Conservation (phyloP, 805 yeast genomes). For the Pichia californica region DNA sequence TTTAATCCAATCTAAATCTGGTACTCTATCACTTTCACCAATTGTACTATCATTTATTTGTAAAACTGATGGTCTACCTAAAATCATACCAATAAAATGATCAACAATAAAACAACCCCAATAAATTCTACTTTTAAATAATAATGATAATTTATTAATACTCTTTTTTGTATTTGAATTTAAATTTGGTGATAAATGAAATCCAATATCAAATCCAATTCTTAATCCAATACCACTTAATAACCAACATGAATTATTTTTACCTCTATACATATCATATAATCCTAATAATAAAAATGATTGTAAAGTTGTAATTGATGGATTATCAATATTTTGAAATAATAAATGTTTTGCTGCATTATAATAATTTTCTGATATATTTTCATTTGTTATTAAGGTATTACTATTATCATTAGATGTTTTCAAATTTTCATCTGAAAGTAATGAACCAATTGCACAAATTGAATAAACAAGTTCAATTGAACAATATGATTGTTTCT, state of each 20-base stretch:
- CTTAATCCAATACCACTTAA: slow-evolving; percentile 55
- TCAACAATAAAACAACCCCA: slow-evolving; percentile 67
- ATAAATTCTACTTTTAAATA: slow-evolving; percentile 52
- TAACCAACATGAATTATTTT: slow-evolving; percentile 57
- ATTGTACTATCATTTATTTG: slow-evolving; percentile 54
- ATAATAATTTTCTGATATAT: slow-evolving; percentile 38
- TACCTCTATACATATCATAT: slow-evolving; percentile 56
- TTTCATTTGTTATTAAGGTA: slow-evolving; percentile 8
- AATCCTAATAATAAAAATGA: slow-evolving; percentile 52
- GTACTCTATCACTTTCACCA: slow-evolving; percentile 51
- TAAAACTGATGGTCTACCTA: slow-evolving; percentile 53
- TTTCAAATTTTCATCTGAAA: slow-evolving; percentile 15
- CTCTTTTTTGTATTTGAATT: slow-evolving; percentile 16
- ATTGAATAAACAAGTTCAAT: slow-evolving; percentile 47
- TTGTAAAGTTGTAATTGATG: slow-evolving; percentile 50
- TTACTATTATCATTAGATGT: too few relatives aligned
- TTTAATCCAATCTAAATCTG: slow-evolving; percentile 57
- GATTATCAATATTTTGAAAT: slow-evolving; percentile 36
- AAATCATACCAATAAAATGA: slow-evolving; percentile 51
- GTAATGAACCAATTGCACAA: slow-evolving; percentile 52
- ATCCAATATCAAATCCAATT: slow-evolving; percentile 61
- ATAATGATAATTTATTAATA: slow-evolving; percentile 31
- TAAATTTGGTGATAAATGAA: slow-evolving; percentile 48
- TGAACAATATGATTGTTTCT: slow-evolving; percentile 42
- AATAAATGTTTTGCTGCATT: slow-evolving; percentile 39